phyloP scores from a whole-genome alignment of 495 filamentous ascomycete species.

The Penicillium arizonense region DNA sequence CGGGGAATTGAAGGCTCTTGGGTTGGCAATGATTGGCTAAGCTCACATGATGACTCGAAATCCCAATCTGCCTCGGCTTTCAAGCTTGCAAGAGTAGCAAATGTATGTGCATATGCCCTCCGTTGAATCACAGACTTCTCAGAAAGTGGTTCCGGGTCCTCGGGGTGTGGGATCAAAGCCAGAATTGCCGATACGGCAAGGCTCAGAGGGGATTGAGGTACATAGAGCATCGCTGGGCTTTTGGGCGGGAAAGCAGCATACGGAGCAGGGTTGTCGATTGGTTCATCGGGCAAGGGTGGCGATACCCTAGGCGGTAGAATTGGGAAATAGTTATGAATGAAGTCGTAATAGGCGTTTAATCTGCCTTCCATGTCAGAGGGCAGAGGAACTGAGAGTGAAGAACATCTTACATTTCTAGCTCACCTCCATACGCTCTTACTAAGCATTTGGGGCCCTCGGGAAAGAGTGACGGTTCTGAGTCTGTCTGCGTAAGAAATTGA shows the following conservation, averaged over 20 bases:
- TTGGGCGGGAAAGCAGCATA: slow-evolving; percentile 30
- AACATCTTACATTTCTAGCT: slow-evolving; percentile 37
- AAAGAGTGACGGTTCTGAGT: slow-evolving; percentile 28
- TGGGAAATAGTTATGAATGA: slow-evolving; percentile 57
- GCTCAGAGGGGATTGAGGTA: slow-evolving; percentile 44
- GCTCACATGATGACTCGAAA: slow-evolving; percentile 49
- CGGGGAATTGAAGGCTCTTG: slow-evolving; percentile 40
- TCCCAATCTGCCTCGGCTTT: slow-evolving; percentile 43
- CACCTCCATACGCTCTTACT: slow-evolving; percentile 41
- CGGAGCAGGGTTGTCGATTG: slow-evolving; percentile 39
- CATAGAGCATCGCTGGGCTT: slow-evolving; percentile 34
- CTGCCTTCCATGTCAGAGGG: slow-evolving; percentile 30
- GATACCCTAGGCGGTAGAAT: slow-evolving; percentile 51
- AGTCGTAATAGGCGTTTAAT: slow-evolving; percentile 60
- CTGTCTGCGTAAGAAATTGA: slow-evolving; percentile 26
- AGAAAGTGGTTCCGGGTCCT: slow-evolving; percentile 38
- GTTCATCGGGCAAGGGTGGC: slow-evolving; percentile 40
- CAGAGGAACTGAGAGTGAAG: background rate
- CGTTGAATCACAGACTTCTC: slow-evolving; percentile 30
- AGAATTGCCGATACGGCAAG: slow-evolving; percentile 47
- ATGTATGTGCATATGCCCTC: slow-evolving; percentile 43
- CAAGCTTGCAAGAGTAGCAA: slow-evolving; percentile 45
- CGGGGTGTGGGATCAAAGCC: slow-evolving; percentile 42
- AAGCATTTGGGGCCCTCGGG: slow-evolving; percentile 18
- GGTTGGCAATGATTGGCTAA: slow-evolving; percentile 47